Percentiles rank a stretch among this genome's conserved stretches.
Evolutionary conservation across 768 basidiomycete species (phyloP).

Genomic region (Tephrocybe sp.): DNA sequence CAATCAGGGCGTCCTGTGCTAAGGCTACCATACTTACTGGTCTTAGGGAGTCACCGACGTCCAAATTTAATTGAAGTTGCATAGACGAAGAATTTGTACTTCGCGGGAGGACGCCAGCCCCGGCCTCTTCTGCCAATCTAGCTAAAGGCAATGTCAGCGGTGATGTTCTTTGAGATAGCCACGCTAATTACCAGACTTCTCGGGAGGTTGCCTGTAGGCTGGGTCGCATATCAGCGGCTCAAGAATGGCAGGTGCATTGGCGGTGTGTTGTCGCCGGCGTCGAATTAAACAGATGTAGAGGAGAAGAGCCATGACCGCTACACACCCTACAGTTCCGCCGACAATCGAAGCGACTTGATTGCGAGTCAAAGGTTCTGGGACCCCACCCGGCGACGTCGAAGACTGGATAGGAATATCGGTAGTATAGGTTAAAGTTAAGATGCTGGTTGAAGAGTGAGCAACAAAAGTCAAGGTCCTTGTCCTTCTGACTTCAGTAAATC

Average conservation of each 20-base stretch:
- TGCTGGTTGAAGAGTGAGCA: constrained; percentile 2
- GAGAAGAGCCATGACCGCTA: neutral
- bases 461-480: constrained; percentile 8
- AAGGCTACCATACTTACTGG: neutral
- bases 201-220: constrained; percentile 4
- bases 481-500: constrained; percentile 2
- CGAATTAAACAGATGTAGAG: neutral
- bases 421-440: constrained; percentile 3
- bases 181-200: constrained; percentile 7
- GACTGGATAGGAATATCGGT: constrained; percentile 7
- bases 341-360: constrained; percentile 1
- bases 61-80: neutral
- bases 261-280: neutral
- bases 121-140: neutral
- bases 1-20: neutral
- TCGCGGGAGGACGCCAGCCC: neutral
- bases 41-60: neutral
- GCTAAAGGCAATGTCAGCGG: neutral
- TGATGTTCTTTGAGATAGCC: neutral
- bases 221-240: neutral
- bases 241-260: neutral
- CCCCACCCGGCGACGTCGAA: neutral
- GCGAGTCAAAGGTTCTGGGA: neutral
- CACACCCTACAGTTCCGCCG: constrained; percentile 5
- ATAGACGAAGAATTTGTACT: neutral